Evolutionary conservation across 2,329 filamentous ascomycete species (phyloP), one percentile per base, ranked within the genome.

Genomic region (Emergomyces orientalis): DNA sequence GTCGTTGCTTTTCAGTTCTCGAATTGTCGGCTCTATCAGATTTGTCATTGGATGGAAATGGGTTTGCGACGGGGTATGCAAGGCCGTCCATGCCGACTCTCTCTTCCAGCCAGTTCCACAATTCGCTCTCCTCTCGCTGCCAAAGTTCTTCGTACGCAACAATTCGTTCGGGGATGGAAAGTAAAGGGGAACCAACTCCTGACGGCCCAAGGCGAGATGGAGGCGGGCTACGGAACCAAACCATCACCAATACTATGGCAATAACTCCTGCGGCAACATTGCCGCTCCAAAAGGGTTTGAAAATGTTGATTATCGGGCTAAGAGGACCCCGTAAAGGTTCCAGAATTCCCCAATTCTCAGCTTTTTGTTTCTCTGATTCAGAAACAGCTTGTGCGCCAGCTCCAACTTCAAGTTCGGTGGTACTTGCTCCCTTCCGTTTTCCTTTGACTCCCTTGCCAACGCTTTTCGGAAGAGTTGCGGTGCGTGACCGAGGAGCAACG

Each of bases 81-180:
- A 78, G 71, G 3, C 80, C 78, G 62, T 91, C 88, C 72, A 94
- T 78, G 1, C 90, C 88, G 1, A 91, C 87, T 22, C 92, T 83
- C 69, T 96, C 90, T 74, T 97, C 92, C 4, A 97, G 79, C 92
- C 92, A 97, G 63, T 90, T 87, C 92, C 92, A 97, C 11, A 97
- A 78, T 69, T 94, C 90, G 67, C 85, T 90, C 73, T 97, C 92
- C 74, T 97, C 91, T 49, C 85, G 81, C 43, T 86, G 83, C 92
- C 93, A 99, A 71, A 97, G 88, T 76, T 96, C 90, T 68, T 97
- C 92, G 73, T 97, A 97, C 0, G 90, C 91, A 1, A 88, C 86
- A 19, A 91, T 77, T 6, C 91, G 84, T 62, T 92, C 86, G 0
- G 89, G 83, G 3, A 78, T 71, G 0, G 76, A 71, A 62, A 79